Evolutionary conservation across 345 rosid species (phyloP).

Genomic region (Citrus hindsii): DNA sequence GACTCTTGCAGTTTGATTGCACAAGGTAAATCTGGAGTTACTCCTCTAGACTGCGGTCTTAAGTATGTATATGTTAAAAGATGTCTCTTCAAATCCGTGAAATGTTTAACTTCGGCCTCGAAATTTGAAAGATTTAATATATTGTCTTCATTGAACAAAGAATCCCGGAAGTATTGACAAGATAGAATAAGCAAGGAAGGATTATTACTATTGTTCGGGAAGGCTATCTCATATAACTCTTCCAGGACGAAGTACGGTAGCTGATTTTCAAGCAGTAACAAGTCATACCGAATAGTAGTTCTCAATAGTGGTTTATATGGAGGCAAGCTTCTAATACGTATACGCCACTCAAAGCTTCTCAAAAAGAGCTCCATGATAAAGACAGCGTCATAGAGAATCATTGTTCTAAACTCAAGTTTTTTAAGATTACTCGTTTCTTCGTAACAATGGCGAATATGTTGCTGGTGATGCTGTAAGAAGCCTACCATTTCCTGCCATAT

Average conservation of each 20-base stretch:
- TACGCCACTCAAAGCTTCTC: background rate
- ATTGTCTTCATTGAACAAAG: too few species aligned
- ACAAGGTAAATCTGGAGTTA: background rate
- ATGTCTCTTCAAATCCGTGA: background rate
- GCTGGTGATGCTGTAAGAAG: background rate
- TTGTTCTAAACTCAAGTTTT: background rate
- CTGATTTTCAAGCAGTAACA: background rate
- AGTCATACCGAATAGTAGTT: too few species aligned
- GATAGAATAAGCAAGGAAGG: too few species aligned
- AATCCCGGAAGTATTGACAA: too few species aligned
- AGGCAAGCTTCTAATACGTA: too few species aligned
- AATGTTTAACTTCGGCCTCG: background rate
- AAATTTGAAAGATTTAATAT: too few species aligned
- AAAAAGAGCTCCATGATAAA: background rate
- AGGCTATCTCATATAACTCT: background rate
- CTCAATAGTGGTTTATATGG: too few species aligned
- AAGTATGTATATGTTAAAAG: background rate
- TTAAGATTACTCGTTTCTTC: fast-evolving
- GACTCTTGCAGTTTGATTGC: background rate
- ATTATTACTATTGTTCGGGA: background rate
- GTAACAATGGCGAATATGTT: background rate
- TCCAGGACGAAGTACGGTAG: background rate
- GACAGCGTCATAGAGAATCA: background rate
- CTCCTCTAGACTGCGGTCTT: too few species aligned
- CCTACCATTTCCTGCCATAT: background rate